phyloP scores from a whole-genome alignment of 805 yeast species.

The Vanderwaltozyma tropicalis region DNA sequence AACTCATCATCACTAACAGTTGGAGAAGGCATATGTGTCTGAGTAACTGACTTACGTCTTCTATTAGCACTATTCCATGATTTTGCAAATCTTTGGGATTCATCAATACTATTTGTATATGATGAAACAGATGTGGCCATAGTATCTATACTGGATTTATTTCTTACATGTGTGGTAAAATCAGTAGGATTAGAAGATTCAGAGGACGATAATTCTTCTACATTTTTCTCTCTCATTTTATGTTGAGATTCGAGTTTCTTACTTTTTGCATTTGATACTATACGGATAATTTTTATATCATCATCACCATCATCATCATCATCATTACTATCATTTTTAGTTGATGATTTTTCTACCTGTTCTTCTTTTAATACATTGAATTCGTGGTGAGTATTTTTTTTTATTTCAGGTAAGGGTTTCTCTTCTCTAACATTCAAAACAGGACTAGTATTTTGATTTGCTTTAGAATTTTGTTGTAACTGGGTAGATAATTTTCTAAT shows the following conservation, averaged over 20 bases:
- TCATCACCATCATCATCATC: not conserved
- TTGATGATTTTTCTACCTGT: too few relatives aligned
- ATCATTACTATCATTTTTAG: not conserved
- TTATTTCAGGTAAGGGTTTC: not conserved
- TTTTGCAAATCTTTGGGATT: conserved; percentile 26
- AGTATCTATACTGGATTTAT: conserved; percentile 23
- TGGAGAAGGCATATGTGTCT: conserved; percentile 5
- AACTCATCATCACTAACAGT: not conserved
- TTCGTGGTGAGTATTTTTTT: not conserved
- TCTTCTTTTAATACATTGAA: too few relatives aligned
- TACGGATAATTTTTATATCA: not conserved
- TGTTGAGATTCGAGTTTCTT: not conserved
- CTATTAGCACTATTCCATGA: conserved; percentile 29
- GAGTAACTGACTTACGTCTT: conserved; percentile 22
- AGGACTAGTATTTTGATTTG: not conserved
- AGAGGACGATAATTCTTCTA: conserved; percentile 12
- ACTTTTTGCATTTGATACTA: not conserved
- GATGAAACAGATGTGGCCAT: conserved; percentile 28
- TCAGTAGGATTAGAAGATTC: conserved; percentile 25
- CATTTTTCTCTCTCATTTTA: not conserved
- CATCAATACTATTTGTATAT: conserved; percentile 25
- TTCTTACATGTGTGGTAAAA: conserved; percentile 21
- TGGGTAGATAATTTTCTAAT: conserved; percentile 23
- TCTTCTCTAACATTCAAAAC: not conserved
- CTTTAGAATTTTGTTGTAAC: conserved; percentile 7